Evolutionary conservation across 2,329 filamentous ascomycete species (phyloP), one percentile per base, ranked within the genome.

Genomic region (Cercospora sesami): DNA sequence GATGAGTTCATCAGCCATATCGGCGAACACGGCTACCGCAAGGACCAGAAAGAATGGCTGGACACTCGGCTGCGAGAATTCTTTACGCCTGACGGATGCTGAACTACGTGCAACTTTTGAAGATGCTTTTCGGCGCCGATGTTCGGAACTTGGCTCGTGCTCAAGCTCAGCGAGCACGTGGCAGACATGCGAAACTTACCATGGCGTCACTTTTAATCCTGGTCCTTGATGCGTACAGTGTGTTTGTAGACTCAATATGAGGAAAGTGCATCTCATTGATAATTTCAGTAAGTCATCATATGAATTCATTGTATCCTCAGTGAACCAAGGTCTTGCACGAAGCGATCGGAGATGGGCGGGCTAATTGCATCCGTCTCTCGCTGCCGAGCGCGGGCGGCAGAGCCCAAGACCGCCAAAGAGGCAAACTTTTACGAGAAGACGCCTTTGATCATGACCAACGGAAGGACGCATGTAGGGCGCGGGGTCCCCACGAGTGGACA

Each of bases 11-110:
- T 67, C 14, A 64, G 57, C 14, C 36, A 63, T 14, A 57, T 72
- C 48, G 67, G 65, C 16, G 28, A 63, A n/a, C 26, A 63, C n/a
- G 69, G 71, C 10, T 71, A 64, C 7, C 18, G 51, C 5, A 51
- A 60, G 0, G 67, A 64, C 1, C 67, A 72, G 60, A 64, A 55
- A 28, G 65, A 64, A 28, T 72, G 71, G 71, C 60, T 71, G 7
- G 61, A 69, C 53, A 18, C 16, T 33, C 60, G 58, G 10, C 55
- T 72, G 14, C 61, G 62, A 28, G 61, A 63, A 36, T 68, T 55
- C 26, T 62, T 71, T 63, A 63, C 68, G n/a, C 66, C 68, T 4
- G 67, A 66, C 28, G 63, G 45, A n/a, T 64, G 62, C 14, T 30
- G 53, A 30, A n/a, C 5, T 2, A 42, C 36, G 16, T 42, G 6